phyloP scores from a whole-genome alignment of 2,329 filamentous ascomycete species.

The Fusarium sp. region DNA sequence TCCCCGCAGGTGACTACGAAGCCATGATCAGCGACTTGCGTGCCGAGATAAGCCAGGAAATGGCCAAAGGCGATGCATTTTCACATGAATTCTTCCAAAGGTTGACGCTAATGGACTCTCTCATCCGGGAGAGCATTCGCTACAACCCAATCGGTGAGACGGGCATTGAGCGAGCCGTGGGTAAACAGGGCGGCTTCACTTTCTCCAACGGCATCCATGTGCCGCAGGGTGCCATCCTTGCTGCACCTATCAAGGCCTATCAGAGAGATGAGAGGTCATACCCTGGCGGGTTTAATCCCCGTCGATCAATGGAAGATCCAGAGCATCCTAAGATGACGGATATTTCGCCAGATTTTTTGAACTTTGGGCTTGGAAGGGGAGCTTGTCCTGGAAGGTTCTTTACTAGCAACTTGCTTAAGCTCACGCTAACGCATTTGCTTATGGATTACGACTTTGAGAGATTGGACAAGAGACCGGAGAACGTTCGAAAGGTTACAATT shows the following conservation, averaged over 20 bases:
- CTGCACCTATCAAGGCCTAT: constrained; percentile 30
- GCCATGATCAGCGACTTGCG: constrained; percentile 11
- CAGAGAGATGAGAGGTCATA: constrained; percentile 19
- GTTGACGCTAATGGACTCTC: constrained; percentile 16
- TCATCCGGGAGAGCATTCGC: constrained; percentile 24
- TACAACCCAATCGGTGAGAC: constrained; percentile 31
- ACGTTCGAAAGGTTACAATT: constrained; percentile 19
- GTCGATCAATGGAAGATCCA: constrained; percentile 14
- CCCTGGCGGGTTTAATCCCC: constrained; percentile 22
- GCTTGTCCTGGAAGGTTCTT: constrained; percentile 24
- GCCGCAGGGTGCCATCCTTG: constrained; percentile 24
- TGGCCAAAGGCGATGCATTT: constrained; percentile 13
- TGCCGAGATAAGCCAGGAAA: constrained; percentile 10
- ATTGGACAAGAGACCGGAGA: constrained; percentile 12
- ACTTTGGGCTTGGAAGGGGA: constrained; percentile 17
- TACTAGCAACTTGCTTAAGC: constrained; percentile 21
- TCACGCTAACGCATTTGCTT: constrained; percentile 15
- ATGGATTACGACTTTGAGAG: constrained; percentile 22
- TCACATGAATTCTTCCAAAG: constrained; percentile 23
- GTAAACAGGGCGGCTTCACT: constrained; percentile 23
- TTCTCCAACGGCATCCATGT: constrained; percentile 30
- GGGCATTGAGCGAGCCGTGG: constrained; percentile 24
- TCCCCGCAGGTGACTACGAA: constrained; percentile 13
- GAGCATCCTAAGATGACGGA: constrained; percentile 23
- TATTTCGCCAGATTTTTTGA: constrained; percentile 19